phyloP scores from a whole-genome alignment of 345 rosid genomes.

The Boechera stricta region DNA sequence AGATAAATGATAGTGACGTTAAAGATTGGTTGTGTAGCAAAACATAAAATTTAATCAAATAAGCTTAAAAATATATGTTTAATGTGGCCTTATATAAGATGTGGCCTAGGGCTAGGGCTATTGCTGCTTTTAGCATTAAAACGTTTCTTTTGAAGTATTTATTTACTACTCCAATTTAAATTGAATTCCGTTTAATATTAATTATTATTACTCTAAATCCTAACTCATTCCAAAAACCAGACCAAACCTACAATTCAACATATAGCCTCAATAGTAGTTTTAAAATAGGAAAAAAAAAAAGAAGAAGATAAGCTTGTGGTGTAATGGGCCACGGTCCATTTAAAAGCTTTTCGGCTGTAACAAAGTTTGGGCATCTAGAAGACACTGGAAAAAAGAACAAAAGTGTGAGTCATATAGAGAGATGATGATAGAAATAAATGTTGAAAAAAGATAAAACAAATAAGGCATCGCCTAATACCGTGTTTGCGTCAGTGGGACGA shows the following conservation, averaged over 20 bases:
- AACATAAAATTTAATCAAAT: no score
- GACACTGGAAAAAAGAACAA: not conserved
- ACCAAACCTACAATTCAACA: not conserved
- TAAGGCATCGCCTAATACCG: slow-evolving; percentile 37
- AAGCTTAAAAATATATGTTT: no score
- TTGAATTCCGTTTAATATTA: not conserved
- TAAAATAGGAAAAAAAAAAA: not conserved
- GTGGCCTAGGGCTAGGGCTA: no score
- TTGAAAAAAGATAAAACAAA: not conserved
- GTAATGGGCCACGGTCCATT: slow-evolving; percentile 3
- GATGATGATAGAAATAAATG: not conserved
- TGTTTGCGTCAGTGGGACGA: slow-evolving; percentile 35
- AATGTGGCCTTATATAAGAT: no score
- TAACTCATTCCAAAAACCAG: not conserved
- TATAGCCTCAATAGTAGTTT: not conserved
- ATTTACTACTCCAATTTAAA: no score
- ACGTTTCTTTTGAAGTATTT: no score
- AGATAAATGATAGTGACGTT: no score
- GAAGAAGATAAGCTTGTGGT: not conserved
- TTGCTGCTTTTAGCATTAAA: no score
- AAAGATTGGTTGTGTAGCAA: no score
- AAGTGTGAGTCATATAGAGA: slow-evolving; percentile 1
- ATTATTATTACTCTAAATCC: not conserved
- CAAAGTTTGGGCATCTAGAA: slow-evolving; percentile 31
- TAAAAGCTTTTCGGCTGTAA: not conserved